Conservation (phyloP, 2,329 filamentous ascomycete species). For the Scedosporium aurantiacum region DNA sequence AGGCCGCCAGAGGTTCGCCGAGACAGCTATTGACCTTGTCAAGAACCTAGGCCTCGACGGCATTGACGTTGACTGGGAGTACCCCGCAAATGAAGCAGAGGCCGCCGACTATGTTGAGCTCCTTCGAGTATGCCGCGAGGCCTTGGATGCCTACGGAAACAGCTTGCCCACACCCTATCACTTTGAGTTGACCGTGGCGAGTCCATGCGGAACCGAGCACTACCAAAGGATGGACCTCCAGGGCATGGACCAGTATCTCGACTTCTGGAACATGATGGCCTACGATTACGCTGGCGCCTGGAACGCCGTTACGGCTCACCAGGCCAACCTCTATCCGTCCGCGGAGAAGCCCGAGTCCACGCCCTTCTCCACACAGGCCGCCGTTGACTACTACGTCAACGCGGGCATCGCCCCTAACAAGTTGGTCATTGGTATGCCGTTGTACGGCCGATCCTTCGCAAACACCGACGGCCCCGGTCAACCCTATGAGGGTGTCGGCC, state of each 20-base stretch:
- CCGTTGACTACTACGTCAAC: conserved; percentile 58
- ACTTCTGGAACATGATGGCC: conserved; percentile 77
- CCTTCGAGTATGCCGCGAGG: conserved; percentile 41
- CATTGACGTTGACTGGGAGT: conserved; percentile 60
- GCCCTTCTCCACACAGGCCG: conserved; percentile 64
- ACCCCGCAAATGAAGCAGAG: conserved; percentile 43
- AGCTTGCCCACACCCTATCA: conserved; percentile 33
- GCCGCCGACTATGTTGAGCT: conserved; percentile 49
- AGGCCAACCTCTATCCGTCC: conserved; percentile 64
- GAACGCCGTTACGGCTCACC: conserved; percentile 62
- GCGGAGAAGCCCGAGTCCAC: conserved; percentile 49
- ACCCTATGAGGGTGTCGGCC: conserved; percentile 59
- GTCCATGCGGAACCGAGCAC: conserved; percentile 51
- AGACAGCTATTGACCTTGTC: conserved; percentile 61
- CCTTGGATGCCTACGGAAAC: conserved; percentile 45
- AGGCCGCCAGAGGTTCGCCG: conserved; percentile 63
- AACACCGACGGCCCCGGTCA: conserved; percentile 65
- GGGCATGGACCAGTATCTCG: conserved; percentile 54
- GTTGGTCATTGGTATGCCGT: conserved; percentile 80
- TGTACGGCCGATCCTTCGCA: conserved; percentile 80
- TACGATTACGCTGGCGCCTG: conserved; percentile 83
- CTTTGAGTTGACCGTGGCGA: conserved; percentile 55
- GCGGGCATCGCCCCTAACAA: conserved; percentile 57
- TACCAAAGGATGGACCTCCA: conserved; percentile 50
- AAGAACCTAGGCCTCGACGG: conserved; percentile 72